Conservation (phyloP, 805 yeast species). For the Teunomyces barrocoloradensis region DNA sequence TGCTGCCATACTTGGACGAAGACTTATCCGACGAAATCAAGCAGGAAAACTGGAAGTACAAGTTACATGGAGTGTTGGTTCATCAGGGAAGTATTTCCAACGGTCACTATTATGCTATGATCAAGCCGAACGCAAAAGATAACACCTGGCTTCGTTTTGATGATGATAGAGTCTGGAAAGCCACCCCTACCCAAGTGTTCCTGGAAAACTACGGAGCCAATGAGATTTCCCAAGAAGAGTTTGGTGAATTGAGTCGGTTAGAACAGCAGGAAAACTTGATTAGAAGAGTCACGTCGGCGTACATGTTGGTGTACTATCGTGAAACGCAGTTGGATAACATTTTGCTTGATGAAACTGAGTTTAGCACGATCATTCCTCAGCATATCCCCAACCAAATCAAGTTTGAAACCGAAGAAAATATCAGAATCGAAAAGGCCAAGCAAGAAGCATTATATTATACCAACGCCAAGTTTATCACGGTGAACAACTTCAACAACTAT, state of each 20-base stretch:
- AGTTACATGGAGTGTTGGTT: conserved; percentile 88
- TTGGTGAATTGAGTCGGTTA: conserved; percentile 51
- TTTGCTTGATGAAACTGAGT: conserved; percentile 54
- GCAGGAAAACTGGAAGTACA: conserved; percentile 70
- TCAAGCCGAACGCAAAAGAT: conserved; percentile 69
- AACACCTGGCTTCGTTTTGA: conserved; percentile 86
- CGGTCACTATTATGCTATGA: conserved; percentile 95
- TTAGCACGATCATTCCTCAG: conserved; percentile 44
- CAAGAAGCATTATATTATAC: conserved; percentile 56
- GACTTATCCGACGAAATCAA: conserved; percentile 39
- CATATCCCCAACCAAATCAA: conserved; percentile 67
- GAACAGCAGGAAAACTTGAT: conserved; percentile 62
- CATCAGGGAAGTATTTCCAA: conserved; percentile 95
- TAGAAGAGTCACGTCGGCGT: conserved; percentile 89
- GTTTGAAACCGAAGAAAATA: conserved; percentile 58
- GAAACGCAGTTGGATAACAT: conserved; percentile 56
- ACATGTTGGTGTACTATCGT: conserved; percentile 91
- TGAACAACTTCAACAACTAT: conserved; percentile 52
- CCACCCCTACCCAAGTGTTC: conserved; percentile 78
- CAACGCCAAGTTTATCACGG: conserved; percentile 55
- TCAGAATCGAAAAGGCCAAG: conserved; percentile 52
- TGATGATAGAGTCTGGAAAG: conserved; percentile 91
- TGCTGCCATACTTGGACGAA: conserved; percentile 73
- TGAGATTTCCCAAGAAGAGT: conserved; percentile 46
- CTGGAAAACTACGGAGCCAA: conserved; percentile 91